Percentiles rank a stretch among this genome's conserved stretches.
Evolutionary conservation across 805 yeast genomes (phyloP).

Genomic region (Ogataea ramenticola): DNA sequence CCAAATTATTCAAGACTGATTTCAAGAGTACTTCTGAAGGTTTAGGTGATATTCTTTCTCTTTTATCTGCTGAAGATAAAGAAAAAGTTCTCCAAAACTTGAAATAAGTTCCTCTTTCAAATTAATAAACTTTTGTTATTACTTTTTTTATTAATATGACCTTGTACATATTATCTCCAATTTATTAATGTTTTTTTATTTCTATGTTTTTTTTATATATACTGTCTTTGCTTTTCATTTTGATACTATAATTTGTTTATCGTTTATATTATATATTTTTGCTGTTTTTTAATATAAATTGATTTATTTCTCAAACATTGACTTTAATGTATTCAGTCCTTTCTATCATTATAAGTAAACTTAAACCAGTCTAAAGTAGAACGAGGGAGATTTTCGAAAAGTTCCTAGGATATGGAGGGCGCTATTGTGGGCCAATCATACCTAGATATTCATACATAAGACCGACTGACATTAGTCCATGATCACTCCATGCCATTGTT

Average conservation of each 20-base stretch:
- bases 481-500: too few relatives aligned
- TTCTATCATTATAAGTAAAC: too few relatives aligned
- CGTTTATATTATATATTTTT: slow-evolving; percentile 1
- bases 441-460: too few relatives aligned
- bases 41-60: slow-evolving; percentile 44
- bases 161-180: slow-evolving; percentile 1
- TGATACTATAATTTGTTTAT: neutral
- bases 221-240: neutral
- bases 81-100: slow-evolving; percentile 30
- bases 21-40: slow-evolving; percentile 47
- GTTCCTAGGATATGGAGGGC: too few relatives aligned
- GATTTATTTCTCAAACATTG: neutral
- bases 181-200: neutral
- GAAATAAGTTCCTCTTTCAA: slow-evolving; percentile 9
- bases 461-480: too few relatives aligned
- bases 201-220: neutral
- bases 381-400: too few relatives aligned
- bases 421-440: too few relatives aligned
- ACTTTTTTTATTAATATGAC: neutral
- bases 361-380: too few relatives aligned
- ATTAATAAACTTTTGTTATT: neutral
- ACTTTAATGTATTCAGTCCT: too few relatives aligned
- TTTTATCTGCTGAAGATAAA: slow-evolving; percentile 48
- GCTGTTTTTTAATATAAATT: slow-evolving; percentile 1
- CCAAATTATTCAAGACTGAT: slow-evolving; percentile 49